Evolutionary conservation across 2,329 filamentous ascomycete species (phyloP).

Genomic region (Cercospora citrullina): DNA sequence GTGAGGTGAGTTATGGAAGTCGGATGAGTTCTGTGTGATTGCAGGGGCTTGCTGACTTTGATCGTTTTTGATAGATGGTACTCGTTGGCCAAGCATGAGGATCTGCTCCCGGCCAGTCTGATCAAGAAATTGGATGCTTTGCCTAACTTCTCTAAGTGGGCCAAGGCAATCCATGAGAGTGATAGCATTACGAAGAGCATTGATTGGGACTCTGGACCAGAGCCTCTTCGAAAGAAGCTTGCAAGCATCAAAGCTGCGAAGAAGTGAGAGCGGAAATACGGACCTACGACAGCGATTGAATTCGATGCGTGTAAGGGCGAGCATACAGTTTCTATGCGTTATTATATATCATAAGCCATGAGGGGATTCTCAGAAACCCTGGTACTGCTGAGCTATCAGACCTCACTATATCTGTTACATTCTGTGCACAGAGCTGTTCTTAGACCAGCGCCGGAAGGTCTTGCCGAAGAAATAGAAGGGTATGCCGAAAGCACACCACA

Average conservation of each 20-base stretch:
- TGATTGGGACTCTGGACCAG: conserved; percentile 49
- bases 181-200: conserved; percentile 63
- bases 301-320: neutral
- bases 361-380: neutral
- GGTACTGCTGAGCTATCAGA: neutral
- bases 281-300: neutral
- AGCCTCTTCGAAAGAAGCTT: conserved; percentile 47
- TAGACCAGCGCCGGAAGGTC: conserved; percentile 58
- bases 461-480: conserved; percentile 61
- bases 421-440: conserved; percentile 56
- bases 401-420: conserved; percentile 40
- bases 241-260: conserved; percentile 36
- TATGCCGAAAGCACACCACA: conserved; percentile 57
- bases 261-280: neutral
- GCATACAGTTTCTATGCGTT: neutral
- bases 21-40: neutral
- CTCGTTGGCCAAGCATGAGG: conserved; percentile 54
- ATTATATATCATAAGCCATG: neutral
- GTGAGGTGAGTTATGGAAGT: conserved; percentile 51
- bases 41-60: neutral
- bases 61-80: conserved; percentile 61
- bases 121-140: conserved; percentile 53
- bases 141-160: conserved; percentile 53
- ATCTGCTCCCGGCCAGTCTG: conserved; percentile 55
- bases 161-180: conserved; percentile 30